phyloP scores from a whole-genome alignment of 108 stramenopile genomes.

The Seminavis robusta region DNA sequence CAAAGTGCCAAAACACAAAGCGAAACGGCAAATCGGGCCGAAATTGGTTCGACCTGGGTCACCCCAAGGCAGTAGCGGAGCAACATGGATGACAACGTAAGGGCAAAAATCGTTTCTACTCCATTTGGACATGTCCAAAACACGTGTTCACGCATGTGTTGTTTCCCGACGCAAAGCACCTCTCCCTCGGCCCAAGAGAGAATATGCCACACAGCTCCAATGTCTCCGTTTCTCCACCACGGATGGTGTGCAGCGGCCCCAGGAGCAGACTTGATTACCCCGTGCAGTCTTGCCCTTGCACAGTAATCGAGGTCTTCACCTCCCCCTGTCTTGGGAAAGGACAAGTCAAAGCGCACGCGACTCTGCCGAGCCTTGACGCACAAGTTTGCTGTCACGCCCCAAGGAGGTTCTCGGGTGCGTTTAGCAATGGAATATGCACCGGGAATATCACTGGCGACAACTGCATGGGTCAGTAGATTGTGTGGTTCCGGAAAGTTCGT shows the following conservation, averaged over 20 bases:
- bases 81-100: neutral
- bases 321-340: constrained; percentile 57
- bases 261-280: constrained; percentile 10
- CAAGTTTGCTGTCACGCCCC: constrained; percentile 67
- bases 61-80: too few relatives aligned
- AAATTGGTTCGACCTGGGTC: too few relatives aligned
- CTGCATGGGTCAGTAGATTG: constrained; percentile 35
- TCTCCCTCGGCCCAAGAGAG: constrained; percentile 52
- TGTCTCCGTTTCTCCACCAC: constrained; percentile 29
- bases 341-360: constrained; percentile 33
- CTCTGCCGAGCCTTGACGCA: constrained; percentile 33
- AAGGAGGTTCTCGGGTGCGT: constrained; percentile 44
- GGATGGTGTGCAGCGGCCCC: constrained; percentile 30
- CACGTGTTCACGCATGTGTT: constrained; percentile 23
- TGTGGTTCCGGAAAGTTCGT: constrained; percentile 35
- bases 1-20: too few relatives aligned
- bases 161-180: constrained; percentile 25
- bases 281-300: constrained; percentile 8
- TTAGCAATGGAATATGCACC: constrained; percentile 8
- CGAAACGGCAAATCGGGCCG: too few relatives aligned
- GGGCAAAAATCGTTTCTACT: constrained; percentile 18
- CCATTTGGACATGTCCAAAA: constrained; percentile 44
- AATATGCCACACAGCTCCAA: constrained; percentile 25
- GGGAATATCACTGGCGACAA: constrained; percentile 11
- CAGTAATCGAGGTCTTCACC: constrained; percentile 58